phyloP scores from a whole-genome alignment of 2,329 filamentous ascomycete species.

The Orbilia quercus region DNA sequence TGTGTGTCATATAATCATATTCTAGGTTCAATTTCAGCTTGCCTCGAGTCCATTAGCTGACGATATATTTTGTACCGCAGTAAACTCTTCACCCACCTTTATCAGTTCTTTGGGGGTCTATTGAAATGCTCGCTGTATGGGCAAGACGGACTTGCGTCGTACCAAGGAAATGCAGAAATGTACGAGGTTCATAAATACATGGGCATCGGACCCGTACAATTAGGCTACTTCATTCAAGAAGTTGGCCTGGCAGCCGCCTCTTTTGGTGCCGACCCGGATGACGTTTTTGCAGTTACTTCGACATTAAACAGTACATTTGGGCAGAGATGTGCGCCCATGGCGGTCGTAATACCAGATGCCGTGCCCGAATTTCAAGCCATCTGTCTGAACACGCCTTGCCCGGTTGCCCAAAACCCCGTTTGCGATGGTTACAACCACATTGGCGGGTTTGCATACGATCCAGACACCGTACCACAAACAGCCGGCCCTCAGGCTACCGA shows the following conservation, averaged over 20 bases:
- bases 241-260: slow-evolving; percentile 70
- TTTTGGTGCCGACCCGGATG: slow-evolving; percentile 70
- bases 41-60: too few species aligned
- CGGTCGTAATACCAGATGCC: slow-evolving; percentile 65
- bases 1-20: too few species aligned
- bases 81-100: slow-evolving; percentile 71
- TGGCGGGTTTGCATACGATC: slow-evolving; percentile 32
- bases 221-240: slow-evolving; percentile 72
- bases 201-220: slow-evolving; percentile 67
- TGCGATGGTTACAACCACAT: slow-evolving; percentile 66
- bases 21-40: too few species aligned
- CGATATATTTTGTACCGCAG: too few species aligned
- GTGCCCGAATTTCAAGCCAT: slow-evolving; percentile 68
- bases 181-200: slow-evolving; percentile 72
- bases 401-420: slow-evolving; percentile 65
- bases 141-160: slow-evolving; percentile 67
- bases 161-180: slow-evolving; percentile 66
- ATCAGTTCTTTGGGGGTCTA: slow-evolving; percentile 72
- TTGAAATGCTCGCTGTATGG: slow-evolving; percentile 69
- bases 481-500: slow-evolving; percentile 30
- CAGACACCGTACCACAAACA: slow-evolving; percentile 11
- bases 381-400: slow-evolving; percentile 69
- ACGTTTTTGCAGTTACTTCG: slow-evolving; percentile 67
- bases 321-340: slow-evolving; percentile 67
- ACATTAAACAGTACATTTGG: slow-evolving; percentile 68